Percentiles rank a stretch among this genome's conserved stretches.
These are phyloP conservation scores for Corymbia calophylla DNA, from an alignment of 441 rosid species.

Conservation along the genomic window DNA sequence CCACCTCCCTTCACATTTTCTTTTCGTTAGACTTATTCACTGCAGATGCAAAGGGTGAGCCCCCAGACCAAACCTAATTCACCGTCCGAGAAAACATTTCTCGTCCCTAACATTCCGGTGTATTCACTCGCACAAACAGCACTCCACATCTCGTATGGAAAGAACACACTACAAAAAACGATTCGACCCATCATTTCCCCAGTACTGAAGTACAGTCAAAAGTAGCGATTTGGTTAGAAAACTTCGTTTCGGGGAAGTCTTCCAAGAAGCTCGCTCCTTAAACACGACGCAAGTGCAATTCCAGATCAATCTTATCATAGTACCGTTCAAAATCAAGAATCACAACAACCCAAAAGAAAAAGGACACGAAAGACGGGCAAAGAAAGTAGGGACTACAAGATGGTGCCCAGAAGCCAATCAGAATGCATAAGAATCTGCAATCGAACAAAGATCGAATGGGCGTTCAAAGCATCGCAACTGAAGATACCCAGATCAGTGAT, in stretches of 20 bases:
- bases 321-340: neutral
- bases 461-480: neutral
- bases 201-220: neutral
- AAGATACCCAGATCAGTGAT: neutral
- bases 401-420: neutral
- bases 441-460: neutral
- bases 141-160: neutral
- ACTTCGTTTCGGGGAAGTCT: neutral
- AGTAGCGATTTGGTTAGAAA: neutral
- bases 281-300: neutral
- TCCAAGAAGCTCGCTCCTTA: neutral
- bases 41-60: neutral
- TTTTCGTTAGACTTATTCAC: neutral
- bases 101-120: neutral
- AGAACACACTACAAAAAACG: neutral
- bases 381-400: neutral
- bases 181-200: neutral
- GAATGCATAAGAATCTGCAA: neutral
- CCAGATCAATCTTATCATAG: neutral
- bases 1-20: neutral
- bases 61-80: neutral
- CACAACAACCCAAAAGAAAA: neutral
- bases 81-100: rapidly evolving
- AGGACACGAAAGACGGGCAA: neutral
- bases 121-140: neutral